These are phyloP conservation scores for Gymnopilus dilepis DNA, from an alignment of 768 basidiomycete species.

Conservation along the genomic window DNA sequence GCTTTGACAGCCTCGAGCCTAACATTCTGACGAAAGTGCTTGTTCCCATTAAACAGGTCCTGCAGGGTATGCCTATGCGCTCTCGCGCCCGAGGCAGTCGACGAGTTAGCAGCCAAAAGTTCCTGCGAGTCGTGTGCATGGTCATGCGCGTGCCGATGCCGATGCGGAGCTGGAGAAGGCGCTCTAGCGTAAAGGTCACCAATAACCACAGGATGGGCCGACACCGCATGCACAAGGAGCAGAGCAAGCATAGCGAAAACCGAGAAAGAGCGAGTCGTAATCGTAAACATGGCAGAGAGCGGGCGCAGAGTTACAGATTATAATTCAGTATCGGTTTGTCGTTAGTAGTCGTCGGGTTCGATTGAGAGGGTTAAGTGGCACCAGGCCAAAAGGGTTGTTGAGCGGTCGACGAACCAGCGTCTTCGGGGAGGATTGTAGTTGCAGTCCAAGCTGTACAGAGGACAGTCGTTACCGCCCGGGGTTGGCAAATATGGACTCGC, in stretches of 20 bases:
- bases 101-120: slow-evolving; percentile 4
- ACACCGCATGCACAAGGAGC: slow-evolving; percentile 16
- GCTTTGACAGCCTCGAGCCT: slow-evolving; percentile 18
- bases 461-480: background rate
- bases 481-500: background rate
- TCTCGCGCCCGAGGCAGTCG: slow-evolving; percentile 10
- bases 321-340: slow-evolving; percentile 10
- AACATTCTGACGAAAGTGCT: slow-evolving; percentile 28
- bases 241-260: slow-evolving; percentile 24
- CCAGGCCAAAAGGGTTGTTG: slow-evolving; percentile 33
- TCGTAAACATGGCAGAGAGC: slow-evolving; percentile 12
- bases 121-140: slow-evolving; percentile 9
- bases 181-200: slow-evolving; percentile 4
- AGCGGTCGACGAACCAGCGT: slow-evolving; percentile 38
- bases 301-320: too few species aligned
- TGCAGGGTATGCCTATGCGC: slow-evolving; percentile 27
- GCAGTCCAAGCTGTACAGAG: slow-evolving; percentile 25
- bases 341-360: slow-evolving; percentile 2
- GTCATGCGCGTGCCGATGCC: slow-evolving; percentile 5
- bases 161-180: slow-evolving; percentile 2
- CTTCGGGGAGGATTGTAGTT: slow-evolving; percentile 17
- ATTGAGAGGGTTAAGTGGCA: slow-evolving; percentile 21
- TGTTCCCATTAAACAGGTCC: slow-evolving; percentile 32
- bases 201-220: slow-evolving; percentile 25
- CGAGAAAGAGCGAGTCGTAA: slow-evolving; percentile 15